A percentile compares a stretch with the other conserved stretches of the same genome.
These are phyloP conservation scores for Dispira simplex DNA, from an alignment of 192 early-diverging fungal species.

Conservation along the genomic window DNA sequence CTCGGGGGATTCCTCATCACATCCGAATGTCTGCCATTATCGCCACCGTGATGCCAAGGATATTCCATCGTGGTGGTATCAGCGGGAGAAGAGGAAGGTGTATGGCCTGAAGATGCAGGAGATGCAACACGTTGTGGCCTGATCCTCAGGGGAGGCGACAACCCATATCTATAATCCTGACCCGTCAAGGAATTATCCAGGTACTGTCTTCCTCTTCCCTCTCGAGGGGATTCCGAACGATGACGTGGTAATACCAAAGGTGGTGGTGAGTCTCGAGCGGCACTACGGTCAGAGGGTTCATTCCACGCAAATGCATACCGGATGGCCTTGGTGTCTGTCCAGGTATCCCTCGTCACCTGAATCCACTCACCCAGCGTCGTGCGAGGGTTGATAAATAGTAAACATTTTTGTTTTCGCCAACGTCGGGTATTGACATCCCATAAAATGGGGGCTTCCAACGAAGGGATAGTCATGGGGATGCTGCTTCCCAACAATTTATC, in stretches of 20 bases:
- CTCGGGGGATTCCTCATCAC: not conserved
- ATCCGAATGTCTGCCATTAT: not conserved
- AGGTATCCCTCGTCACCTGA: not conserved
- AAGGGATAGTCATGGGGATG: too few species aligned
- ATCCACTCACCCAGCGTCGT: not conserved
- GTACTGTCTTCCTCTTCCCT: not conserved
- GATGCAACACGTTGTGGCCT: too few species aligned
- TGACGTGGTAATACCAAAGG: not conserved
- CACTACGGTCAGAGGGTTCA: not conserved
- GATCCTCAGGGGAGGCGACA: too few species aligned
- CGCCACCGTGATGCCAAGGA: too few species aligned
- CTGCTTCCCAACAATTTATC: too few species aligned
- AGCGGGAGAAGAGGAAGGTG: not conserved
- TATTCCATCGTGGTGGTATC: not conserved
- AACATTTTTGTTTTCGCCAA: not conserved
- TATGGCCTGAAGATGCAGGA: not conserved
- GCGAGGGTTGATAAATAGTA: not conserved
- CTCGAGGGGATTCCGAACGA: too few species aligned
- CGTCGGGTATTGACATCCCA: conserved; percentile 9
- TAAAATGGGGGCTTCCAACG: not conserved
- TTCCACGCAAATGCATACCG: conserved; percentile 1
- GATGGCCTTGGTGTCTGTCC: not conserved
- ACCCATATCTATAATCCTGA: not conserved
- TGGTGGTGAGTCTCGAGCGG: not conserved
- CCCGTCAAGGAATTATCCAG: not conserved